Evolutionary conservation across 2,329 filamentous ascomycete species (phyloP), one percentile per base, ranked within the genome.

Genomic region (Cordyceps tenuipes): DNA sequence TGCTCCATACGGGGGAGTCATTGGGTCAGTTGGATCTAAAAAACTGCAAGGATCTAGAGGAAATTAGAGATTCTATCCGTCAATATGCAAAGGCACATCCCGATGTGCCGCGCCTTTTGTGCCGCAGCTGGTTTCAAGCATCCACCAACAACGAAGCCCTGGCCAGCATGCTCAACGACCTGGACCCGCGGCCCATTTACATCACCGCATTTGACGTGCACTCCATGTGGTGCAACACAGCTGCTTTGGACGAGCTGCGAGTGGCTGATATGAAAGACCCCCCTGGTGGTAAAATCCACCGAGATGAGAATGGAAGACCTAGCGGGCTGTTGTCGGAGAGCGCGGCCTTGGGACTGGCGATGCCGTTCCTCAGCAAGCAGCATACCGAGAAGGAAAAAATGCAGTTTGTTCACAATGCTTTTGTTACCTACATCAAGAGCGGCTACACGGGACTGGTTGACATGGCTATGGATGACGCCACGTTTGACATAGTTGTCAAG

Each of bases 391-490:
- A 72, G 5, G 72, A 78, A 49, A 74, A 75, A 36, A 66, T 72
- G 19, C 67, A 67, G 2, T 70, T 73, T 1, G 66, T 78, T 13
- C 64, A 63, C 8, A 71, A 72, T 1, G 76, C 75, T 0, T 69
- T 78, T 36, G 60, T 66, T 2, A 71, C 71, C 5, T 78, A 78
- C 54, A 71, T 71, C 56, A 63, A 67, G 1, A 72, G 72, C 1
- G 77, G 76, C 6, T 76, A 74, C 52, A 79, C 77, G 1, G 75
- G 76, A 0, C 68, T 76, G 12, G 69, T 78, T 3, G 77, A 79
- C 19, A 79, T 79, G 77, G 76, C 76, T 36, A 77, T 78, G 76
- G 76, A 79, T 59, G 74, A 78, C 34, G 73, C 70, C 31, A 70
- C 69, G 0, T 77, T 76, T 75, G 72, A 74, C 36, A 71, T 74